A percentile compares a stretch with the other conserved stretches of the same genome.
Conservation (phyloP, 2,329 filamentous ascomycete species). For the Amauroascus verrucosus region DNA sequence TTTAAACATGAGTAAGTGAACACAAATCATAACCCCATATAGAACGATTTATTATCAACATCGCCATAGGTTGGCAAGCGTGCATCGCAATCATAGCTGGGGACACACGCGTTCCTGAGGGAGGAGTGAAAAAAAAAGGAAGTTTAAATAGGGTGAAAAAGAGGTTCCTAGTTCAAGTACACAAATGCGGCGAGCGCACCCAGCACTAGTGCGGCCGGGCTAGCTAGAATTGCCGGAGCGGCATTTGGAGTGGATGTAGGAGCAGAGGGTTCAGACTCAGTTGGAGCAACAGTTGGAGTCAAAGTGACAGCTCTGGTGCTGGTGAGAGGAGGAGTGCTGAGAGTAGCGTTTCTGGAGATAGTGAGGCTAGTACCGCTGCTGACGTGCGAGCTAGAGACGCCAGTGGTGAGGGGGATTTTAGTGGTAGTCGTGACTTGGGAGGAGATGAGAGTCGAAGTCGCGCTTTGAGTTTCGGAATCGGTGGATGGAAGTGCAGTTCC, state of each 20-base stretch:
- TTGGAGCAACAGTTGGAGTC: conserved; percentile 18
- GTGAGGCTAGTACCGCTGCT: conserved; percentile 17
- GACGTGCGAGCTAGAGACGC: conserved; percentile 12
- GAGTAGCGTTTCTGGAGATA: conserved; percentile 12
- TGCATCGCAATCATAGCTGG: not conserved
- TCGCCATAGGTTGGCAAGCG: not conserved
- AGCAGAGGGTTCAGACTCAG: conserved; percentile 18
- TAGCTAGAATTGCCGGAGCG: conserved; percentile 19
- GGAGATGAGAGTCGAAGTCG: not conserved
- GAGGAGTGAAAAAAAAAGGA: not conserved
- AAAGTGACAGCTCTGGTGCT: conserved; percentile 17
- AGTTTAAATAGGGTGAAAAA: conserved; percentile 7
- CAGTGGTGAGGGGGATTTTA: conserved; percentile 12
- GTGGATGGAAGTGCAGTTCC: conserved; percentile 11
- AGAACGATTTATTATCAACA: not conserved
- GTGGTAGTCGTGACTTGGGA: not conserved
- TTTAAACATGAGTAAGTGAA: not conserved
- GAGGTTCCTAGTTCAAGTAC: conserved; percentile 22
- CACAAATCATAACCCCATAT: not conserved
- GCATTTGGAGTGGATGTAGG: conserved; percentile 18
- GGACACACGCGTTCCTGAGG: not conserved
- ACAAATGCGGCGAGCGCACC: conserved; percentile 28
- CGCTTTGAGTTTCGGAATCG: not conserved
- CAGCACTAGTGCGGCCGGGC: conserved; percentile 25
- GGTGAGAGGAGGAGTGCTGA: conserved; percentile 15